Evolutionary conservation across 2,329 filamentous ascomycete genomes (phyloP).

Genomic region (Xylaria sp.): DNA sequence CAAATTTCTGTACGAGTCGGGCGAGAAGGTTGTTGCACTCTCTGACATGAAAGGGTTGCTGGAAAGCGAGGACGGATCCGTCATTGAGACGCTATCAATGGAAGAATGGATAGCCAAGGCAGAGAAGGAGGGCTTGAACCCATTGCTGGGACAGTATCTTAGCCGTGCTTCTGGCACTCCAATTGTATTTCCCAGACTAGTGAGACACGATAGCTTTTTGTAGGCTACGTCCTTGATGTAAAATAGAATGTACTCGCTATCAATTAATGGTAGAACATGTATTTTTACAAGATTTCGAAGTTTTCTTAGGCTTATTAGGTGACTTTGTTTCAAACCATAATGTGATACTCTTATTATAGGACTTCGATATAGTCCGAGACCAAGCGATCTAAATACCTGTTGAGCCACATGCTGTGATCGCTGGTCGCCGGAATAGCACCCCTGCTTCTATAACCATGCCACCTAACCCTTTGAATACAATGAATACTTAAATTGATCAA

Average conservation of each 20-base stretch:
- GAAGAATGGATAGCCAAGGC: constrained; percentile 28
- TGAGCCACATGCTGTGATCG: too few relatives aligned
- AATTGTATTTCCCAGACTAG: constrained; percentile 25
- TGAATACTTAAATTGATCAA: too few relatives aligned
- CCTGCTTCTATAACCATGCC: too few relatives aligned
- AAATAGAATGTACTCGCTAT: not conserved
- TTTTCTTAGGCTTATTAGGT: not conserved
- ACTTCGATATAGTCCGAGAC: too few relatives aligned
- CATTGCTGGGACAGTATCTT: constrained; percentile 30
- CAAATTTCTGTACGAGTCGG: constrained; percentile 32
- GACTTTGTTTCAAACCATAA: not conserved
- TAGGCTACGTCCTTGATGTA: constrained; percentile 8
- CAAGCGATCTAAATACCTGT: too few relatives aligned
- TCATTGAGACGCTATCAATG: constrained; percentile 16
- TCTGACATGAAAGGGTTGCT: constrained; percentile 25
- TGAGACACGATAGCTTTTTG: constrained; percentile 28
- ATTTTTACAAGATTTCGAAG: not conserved
- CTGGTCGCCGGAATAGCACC: too few relatives aligned
- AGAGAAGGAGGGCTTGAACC: constrained; percentile 23
- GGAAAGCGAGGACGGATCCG: constrained; percentile 19
- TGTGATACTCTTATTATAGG: too few relatives aligned
- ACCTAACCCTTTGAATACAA: too few relatives aligned
- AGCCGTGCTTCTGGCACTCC: constrained; percentile 3
- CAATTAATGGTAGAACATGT: not conserved
- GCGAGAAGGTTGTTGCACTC: constrained; percentile 22